Evolutionary conservation across 2,329 filamentous ascomycete genomes (phyloP).

Genomic region (Salinomyces thailandicus): DNA sequence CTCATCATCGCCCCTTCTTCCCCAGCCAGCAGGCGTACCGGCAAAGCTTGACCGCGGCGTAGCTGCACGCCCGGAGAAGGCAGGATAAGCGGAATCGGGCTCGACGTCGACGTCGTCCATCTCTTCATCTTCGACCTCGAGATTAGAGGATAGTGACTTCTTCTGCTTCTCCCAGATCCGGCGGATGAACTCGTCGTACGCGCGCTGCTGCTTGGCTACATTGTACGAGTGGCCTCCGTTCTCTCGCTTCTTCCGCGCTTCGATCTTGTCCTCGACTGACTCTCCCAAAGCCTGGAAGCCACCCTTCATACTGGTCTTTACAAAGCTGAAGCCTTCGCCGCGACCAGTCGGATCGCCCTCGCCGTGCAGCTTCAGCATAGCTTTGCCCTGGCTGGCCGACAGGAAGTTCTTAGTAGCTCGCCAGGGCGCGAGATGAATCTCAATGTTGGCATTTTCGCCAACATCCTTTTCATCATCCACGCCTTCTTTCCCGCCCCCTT

Average conservation of each 20-base stretch:
- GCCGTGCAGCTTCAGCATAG: conserved; percentile 90
- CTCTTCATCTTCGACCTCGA: conserved; percentile 66
- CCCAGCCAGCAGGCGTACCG: conserved; percentile 45
- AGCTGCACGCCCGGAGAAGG: conserved; percentile 32
- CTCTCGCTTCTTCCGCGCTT: conserved; percentile 60
- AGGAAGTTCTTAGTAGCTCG: conserved; percentile 94
- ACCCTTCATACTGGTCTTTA: conserved; percentile 97
- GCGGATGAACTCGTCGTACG: conserved; percentile 83
- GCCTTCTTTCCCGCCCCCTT: conserved; percentile 36
- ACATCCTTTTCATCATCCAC: conserved; percentile 52
- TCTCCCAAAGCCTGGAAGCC: conserved; percentile 87
- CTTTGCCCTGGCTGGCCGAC: conserved; percentile 85
- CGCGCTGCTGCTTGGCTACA: conserved; percentile 82
- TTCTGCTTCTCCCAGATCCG: conserved; percentile 90
- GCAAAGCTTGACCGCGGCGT: conserved; percentile 56
- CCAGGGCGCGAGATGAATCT: conserved; percentile 89
- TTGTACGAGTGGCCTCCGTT: conserved; percentile 91
- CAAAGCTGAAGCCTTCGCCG: conserved; percentile 91
- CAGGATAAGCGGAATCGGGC: conserved; percentile 25
- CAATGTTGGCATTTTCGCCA: conserved; percentile 60
- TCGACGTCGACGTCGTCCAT: conserved; percentile 45
- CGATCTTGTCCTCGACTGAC: conserved; percentile 76
- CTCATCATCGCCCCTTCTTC: conserved; percentile 62
- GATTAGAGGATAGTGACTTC: conserved; percentile 59
- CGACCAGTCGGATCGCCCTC: conserved; percentile 90